A percentile compares a stretch with the other conserved stretches of the same genome.
These are phyloP conservation scores for Phytophthora pini DNA, from an alignment of 352 stramenopile genomes.

Conservation along the genomic window DNA sequence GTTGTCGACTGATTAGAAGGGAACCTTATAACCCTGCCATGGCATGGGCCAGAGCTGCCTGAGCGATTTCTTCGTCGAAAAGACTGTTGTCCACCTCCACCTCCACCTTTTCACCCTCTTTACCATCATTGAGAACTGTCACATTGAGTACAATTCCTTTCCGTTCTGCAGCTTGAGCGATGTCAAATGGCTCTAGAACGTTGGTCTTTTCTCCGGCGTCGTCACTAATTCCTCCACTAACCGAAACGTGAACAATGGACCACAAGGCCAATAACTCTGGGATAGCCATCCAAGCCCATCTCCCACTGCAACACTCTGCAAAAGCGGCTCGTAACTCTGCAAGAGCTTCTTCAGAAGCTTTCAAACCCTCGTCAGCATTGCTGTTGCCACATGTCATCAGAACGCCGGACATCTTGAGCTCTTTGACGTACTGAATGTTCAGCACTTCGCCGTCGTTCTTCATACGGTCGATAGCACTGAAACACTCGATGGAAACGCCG, in stretches of 20 bases:
- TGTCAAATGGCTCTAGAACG: conserved; percentile 19
- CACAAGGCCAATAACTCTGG: conserved; percentile 22
- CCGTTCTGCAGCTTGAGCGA: conserved; percentile 9
- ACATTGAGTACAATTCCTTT: conserved; percentile 2
- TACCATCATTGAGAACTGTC: neutral
- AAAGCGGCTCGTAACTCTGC: conserved; percentile 19
- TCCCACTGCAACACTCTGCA: conserved; percentile 10
- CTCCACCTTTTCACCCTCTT: conserved; percentile 8
- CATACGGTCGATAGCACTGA: conserved; percentile 11
- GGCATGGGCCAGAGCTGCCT: conserved; percentile 8
- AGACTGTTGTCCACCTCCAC: conserved; percentile 23
- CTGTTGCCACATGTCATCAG: conserved; percentile 13
- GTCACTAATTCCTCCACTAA: conserved; percentile 14
- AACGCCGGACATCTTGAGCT: conserved; percentile 10
- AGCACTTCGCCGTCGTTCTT: conserved; percentile 9
- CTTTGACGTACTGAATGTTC: conserved; percentile 17
- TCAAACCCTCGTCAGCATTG: neutral
- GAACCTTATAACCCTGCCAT: conserved; percentile 20
- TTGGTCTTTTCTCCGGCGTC: conserved; percentile 8
- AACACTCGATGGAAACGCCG: conserved; percentile 18
- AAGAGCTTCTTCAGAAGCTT: conserved; percentile 8
- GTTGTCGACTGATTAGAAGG: conserved; percentile 11
- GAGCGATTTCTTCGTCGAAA: conserved; percentile 17
- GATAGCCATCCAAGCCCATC: conserved; percentile 4
- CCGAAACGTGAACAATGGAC: conserved; percentile 14